Base-by-base conservation (phyloP, 2,329 filamentous ascomycete species). In the Magnaporthales sp. region DNA sequence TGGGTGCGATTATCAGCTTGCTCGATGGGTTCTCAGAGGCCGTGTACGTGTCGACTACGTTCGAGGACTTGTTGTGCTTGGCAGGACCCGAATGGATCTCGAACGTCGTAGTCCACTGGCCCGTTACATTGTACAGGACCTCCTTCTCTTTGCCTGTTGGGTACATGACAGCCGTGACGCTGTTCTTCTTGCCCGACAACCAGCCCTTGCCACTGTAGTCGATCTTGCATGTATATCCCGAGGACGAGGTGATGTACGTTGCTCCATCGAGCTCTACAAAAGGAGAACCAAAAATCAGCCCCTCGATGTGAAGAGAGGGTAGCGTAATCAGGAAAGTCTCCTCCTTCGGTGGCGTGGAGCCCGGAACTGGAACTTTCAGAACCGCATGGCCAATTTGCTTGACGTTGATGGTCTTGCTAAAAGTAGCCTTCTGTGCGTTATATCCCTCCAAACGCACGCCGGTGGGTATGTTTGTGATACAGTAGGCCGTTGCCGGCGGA, bases 101-200 rank as follows among this genome's bases (percentile, higher is more conserved):
- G 75, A 97, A 96, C 2, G 82, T 81, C 73, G 92, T 91, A 67
- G 88, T 96, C 95, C 95, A 99, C 76, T 96, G 92, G 27, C 95
- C 95, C 31, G 92, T 89, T 54, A 90, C 84, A n/a, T 88, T 92
- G 82, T 94, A 97, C 63, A 89, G 81, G 68, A 87, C 84, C 65
- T 91, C 89, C 78, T 90, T 91, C 77, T 89, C 92, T 78, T 83
- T 81, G 80, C 87, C 79, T 77, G 91, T 87, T 19, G 81, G 84
- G 79, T 90, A 93, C 67, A 98, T 76, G 27, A 83, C 83, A 15
- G 93, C 94, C 13, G 83, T 87, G 76, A 98, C 92, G 67, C 85
- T 91, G 80, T 98, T 98, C 82, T 97, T 97, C 84, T 96, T 96
- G 71, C 94, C 95, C 62, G 90, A 93, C 10, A 99, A 79, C 94